phyloP scores from a whole-genome alignment of 257 asterid genomes.

The Orobanche coerulescens region DNA sequence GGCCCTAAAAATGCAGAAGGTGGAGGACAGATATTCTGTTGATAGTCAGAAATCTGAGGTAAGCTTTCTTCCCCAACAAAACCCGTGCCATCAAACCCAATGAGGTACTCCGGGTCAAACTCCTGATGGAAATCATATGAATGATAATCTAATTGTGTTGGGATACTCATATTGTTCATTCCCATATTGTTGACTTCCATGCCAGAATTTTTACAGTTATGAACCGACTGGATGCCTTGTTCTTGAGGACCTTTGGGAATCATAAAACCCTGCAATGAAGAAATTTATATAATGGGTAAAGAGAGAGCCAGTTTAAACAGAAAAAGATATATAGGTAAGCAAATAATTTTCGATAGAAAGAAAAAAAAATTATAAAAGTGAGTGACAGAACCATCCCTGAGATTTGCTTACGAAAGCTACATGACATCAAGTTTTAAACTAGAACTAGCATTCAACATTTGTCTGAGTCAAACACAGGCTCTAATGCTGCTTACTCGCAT shows the following conservation, averaged over 20 bases:
- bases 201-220: conserved; percentile 46
- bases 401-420: background rate
- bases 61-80: conserved; percentile 43
- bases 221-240: conserved; percentile 47
- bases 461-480: background rate
- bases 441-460: background rate
- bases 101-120: conserved; percentile 52
- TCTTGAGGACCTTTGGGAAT: conserved; percentile 44
- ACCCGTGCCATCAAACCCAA: conserved; percentile 48
- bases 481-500: background rate
- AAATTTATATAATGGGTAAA: background rate
- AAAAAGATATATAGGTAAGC: background rate
- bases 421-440: background rate
- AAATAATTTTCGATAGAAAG: background rate
- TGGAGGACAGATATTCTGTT: conserved; percentile 66
- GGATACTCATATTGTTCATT: conserved; percentile 34
- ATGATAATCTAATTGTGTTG: conserved; percentile 46
- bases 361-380: background rate
- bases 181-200: conserved; percentile 45
- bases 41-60: conserved; percentile 47
- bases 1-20: conserved; percentile 95
- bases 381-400: background rate
- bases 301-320: background rate
- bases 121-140: conserved; percentile 52
- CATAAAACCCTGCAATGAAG: conserved; percentile 43